Evolutionary conservation across 106 monocot species (phyloP).

Genomic region (Hemerocallis citrina): DNA sequence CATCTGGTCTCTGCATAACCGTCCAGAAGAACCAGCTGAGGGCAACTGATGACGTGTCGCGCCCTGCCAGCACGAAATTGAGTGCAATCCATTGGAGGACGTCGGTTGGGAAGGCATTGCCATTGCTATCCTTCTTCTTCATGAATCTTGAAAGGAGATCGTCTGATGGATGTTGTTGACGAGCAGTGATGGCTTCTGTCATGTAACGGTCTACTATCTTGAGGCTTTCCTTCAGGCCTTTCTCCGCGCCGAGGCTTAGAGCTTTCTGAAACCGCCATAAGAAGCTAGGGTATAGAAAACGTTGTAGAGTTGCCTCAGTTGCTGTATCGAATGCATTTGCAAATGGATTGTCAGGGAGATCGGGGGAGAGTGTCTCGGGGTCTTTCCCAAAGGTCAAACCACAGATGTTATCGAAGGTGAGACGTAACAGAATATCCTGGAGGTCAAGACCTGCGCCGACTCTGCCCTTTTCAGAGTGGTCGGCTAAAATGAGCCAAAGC

Average conservation of each 20-base stretch:
- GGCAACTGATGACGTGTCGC: slow-evolving; percentile 90
- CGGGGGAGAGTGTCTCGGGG: slow-evolving; percentile 70
- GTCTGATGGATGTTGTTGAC: slow-evolving; percentile 48
- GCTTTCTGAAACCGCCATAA: slow-evolving; percentile 80
- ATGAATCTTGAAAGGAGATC: slow-evolving; percentile 87
- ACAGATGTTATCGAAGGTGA: slow-evolving; percentile 92
- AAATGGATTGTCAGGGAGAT: slow-evolving; percentile 68
- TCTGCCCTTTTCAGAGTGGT: slow-evolving; percentile 2
- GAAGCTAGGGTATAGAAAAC: slow-evolving; percentile 64
- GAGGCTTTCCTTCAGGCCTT: slow-evolving; percentile 39
- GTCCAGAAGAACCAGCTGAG: slow-evolving; percentile 95
- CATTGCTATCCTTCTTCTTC: slow-evolving; percentile 55
- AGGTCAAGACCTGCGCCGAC: slow-evolving; percentile 36
- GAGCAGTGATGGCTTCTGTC: slow-evolving; percentile 44
- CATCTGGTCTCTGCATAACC: slow-evolving; percentile 34
- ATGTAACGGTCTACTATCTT: slow-evolving; percentile 58
- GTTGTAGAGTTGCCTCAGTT: slow-evolving; percentile 70
- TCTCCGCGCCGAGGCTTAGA: slow-evolving; percentile 53
- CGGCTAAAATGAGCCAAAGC: slow-evolving; percentile 56
- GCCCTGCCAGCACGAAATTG: slow-evolving; percentile 82
- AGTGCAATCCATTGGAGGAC: slow-evolving; percentile 69
- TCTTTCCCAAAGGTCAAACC: slow-evolving; percentile 87
- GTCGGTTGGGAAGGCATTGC: slow-evolving; percentile 38
- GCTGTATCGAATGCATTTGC: slow-evolving; percentile 68
- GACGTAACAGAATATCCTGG: slow-evolving; percentile 73